These are phyloP conservation scores for Pythium utonaiense DNA, from an alignment of 352 stramenopile genomes.

Conservation along the genomic window DNA sequence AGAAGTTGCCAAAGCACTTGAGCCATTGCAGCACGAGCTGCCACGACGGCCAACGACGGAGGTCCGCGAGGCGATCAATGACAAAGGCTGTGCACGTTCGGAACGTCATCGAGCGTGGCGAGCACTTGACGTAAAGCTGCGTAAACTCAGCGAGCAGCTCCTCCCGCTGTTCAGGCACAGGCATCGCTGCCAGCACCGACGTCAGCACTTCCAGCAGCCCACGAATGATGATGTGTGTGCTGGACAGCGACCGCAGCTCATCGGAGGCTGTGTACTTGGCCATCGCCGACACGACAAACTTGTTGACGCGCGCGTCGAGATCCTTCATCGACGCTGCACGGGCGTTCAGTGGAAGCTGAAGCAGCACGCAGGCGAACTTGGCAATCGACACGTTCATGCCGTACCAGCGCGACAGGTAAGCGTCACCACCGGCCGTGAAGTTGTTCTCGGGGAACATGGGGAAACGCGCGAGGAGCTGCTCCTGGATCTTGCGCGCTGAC, in stretches of 20 bases:
- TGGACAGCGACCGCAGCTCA: constrained; percentile 49
- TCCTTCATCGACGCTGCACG: constrained; percentile 13
- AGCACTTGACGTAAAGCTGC: constrained; percentile 59
- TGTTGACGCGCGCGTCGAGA: constrained; percentile 42
- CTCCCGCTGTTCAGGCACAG: constrained; percentile 25
- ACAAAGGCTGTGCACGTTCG: constrained; percentile 71
- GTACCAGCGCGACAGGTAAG: constrained; percentile 59
- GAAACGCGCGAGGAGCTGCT: constrained; percentile 59
- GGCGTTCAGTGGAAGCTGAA: constrained; percentile 22
- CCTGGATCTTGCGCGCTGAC: constrained; percentile 31
- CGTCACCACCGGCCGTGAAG: constrained; percentile 39
- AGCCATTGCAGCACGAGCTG: constrained; percentile 66
- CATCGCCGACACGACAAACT: constrained; percentile 59
- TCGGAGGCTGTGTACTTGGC: constrained; percentile 55
- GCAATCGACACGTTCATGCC: constrained; percentile 68
- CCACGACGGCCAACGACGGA: constrained; percentile 52
- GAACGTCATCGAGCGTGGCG: constrained; percentile 67
- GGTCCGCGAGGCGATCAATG: constrained; percentile 50
- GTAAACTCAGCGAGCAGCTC: constrained; percentile 59
- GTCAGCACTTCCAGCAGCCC: constrained; percentile 59
- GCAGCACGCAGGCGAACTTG: constrained; percentile 60
- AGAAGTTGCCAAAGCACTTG: constrained; percentile 54
- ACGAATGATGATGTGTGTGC: constrained; percentile 61
- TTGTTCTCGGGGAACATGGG: constrained; percentile 53
- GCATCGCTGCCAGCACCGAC: constrained; percentile 31